Conservation (phyloP, 2,329 filamentous ascomycete species). For the Sclerotinia subarctica region DNA sequence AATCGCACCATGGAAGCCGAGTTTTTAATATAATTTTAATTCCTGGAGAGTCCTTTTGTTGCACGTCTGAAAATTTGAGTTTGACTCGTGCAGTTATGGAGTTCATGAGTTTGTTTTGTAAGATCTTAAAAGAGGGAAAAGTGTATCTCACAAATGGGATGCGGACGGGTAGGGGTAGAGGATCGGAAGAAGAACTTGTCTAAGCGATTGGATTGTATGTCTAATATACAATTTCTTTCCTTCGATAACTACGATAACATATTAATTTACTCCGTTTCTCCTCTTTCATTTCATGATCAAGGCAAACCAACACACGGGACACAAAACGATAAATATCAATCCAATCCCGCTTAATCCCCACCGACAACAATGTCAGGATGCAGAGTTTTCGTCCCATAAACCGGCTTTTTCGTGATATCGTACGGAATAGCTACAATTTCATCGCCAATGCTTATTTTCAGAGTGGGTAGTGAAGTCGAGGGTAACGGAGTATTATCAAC, state of each 20-base stretch:
- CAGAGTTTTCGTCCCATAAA: constrained; percentile 27
- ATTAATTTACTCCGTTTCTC: no score
- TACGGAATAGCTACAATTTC: constrained; percentile 27
- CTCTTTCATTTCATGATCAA: background rate
- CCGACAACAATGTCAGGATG: constrained; percentile 27
- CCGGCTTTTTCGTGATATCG: constrained; percentile 28
- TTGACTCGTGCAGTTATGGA: background rate
- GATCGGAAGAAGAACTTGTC: background rate
- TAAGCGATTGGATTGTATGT: background rate
- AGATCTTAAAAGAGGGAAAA: background rate
- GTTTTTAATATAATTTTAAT: background rate
- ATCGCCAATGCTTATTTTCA: constrained; percentile 28
- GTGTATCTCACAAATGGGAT: background rate
- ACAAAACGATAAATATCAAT: background rate
- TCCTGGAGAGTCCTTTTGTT: background rate
- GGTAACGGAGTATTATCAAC: constrained; percentile 12
- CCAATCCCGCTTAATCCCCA: background rate
- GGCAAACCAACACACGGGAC: background rate
- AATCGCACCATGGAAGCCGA: background rate
- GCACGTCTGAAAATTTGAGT: background rate
- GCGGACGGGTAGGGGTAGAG: background rate
- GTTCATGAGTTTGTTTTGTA: background rate
- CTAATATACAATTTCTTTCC: background rate
- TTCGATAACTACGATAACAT: background rate
- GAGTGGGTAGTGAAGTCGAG: constrained; percentile 22